Evolutionary conservation across 139 green algal genomes (phyloP), one percentile per base, ranked within the genome.

Genomic region (Asterochloris erici): DNA sequence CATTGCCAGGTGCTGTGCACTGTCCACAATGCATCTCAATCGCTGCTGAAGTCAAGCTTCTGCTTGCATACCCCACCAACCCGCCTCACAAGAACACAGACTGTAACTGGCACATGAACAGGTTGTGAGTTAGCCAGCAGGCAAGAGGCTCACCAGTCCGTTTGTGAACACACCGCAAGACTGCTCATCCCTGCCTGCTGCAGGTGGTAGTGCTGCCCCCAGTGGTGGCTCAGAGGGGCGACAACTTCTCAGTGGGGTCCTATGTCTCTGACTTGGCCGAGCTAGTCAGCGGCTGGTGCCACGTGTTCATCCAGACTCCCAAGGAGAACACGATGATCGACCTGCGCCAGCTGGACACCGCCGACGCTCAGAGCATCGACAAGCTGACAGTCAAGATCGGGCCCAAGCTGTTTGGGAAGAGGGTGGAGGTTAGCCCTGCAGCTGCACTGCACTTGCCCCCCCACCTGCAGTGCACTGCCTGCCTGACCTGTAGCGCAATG

Each of bases 241-340:
- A 86, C 28, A 77, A 81, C 13, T 63, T 76, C 21, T 61, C 69
- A 19, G 77, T 86, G 68, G 38, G 68, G 62, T 68, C 77, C 29
- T 78, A 83, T 62, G 83, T 78, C 62, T 73, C 62, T 11, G 83
- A 86, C 28, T 26, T 86, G 26, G 68, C 77, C 19, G 83, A 86
- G 78, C 70, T 86, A 23, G 63, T 86, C 61, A 76, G 63, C 6
- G 83, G 83, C 6, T 27, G 75, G 6, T 76, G 74, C 78, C 73
- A 82, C 61, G 81, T 80, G 15, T 80, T 60, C 62, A 80, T 84
- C 26, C 64, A 63, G 16, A 74, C 80, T n/a, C 81, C 81, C 26
- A 66, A 84, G 62, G 27, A 66, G 14, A 73, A 80, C 63, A 61
- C 75, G 26, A 66, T 62, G 23, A 24, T 63, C 11, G 73, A 74